Percentiles rank a stretch among this genome's conserved stretches.
These are phyloP conservation scores for Apiotrichum domesticum DNA, from an alignment of 1,284 basidiomycete species.

Conservation along the genomic window DNA sequence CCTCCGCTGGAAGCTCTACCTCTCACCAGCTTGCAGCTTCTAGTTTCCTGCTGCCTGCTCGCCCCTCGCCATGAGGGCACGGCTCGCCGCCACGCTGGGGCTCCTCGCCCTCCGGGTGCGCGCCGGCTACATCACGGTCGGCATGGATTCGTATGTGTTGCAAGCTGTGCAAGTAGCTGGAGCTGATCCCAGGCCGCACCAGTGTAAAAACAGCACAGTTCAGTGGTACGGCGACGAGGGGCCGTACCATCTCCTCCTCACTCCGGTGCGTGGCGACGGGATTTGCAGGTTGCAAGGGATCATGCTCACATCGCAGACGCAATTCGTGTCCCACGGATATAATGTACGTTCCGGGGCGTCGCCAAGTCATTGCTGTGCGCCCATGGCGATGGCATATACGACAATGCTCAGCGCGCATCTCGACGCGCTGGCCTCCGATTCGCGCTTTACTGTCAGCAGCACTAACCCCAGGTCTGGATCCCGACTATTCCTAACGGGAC, in stretches of 20 bases:
- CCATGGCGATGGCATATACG: background rate
- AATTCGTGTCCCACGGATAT: constrained; percentile 36
- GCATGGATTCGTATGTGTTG: constrained; percentile 11
- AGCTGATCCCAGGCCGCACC: constrained; percentile 5
- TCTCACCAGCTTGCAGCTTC: too few species aligned
- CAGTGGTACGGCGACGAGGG: constrained; percentile 41
- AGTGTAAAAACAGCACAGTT: constrained; percentile 9
- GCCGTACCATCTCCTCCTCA: constrained; percentile 43
- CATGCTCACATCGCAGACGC: constrained; percentile 20
- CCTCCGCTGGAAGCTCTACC: too few species aligned
- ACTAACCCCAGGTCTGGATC: constrained; percentile 34
- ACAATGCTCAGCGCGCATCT: background rate
- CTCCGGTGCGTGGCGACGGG: constrained; percentile 28
- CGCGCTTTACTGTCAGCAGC: too few species aligned
- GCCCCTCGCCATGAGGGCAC: background rate
- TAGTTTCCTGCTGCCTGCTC: too few species aligned
- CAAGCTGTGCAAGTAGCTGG: too few species aligned
- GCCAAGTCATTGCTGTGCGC: background rate
- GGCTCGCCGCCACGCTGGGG: background rate
- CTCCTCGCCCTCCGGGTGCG: background rate
- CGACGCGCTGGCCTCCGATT: too few species aligned
- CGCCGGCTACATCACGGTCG: constrained; percentile 18
- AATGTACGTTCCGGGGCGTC: constrained; percentile 26
- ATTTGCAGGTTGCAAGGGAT: background rate
- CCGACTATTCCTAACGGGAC: constrained; percentile 31